Percentiles rank a stretch among this genome's conserved stretches.
Conservation (phyloP, 768 basidiomycete genomes). For the Strobilomyces echinocephalus region DNA sequence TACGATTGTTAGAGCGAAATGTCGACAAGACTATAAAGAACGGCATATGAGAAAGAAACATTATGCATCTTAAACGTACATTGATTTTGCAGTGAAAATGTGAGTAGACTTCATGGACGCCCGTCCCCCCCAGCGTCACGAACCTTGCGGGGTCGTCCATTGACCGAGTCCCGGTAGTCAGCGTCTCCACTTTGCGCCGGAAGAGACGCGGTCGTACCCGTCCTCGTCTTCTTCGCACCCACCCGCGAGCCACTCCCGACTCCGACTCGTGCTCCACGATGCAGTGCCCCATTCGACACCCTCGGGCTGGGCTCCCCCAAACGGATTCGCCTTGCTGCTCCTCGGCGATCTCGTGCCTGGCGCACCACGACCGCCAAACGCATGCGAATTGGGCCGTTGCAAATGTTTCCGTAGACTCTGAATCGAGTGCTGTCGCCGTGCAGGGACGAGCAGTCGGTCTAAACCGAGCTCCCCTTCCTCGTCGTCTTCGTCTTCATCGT, state of each 20-base stretch:
- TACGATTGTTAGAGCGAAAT: slow-evolving; percentile 11
- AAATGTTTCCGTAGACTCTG: slow-evolving; percentile 66
- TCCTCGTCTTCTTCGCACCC: slow-evolving; percentile 29
- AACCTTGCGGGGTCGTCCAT: slow-evolving; percentile 25
- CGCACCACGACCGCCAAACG: slow-evolving; percentile 11
- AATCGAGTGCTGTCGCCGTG: slow-evolving; percentile 72
- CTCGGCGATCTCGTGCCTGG: slow-evolving; percentile 12
- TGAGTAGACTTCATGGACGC: not conserved
- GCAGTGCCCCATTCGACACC: slow-evolving; percentile 16
- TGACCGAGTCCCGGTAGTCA: slow-evolving; percentile 32
- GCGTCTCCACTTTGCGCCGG: slow-evolving; percentile 26
- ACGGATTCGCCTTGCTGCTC: slow-evolving; percentile 17
- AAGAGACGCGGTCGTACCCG: slow-evolving; percentile 19
- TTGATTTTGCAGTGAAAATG: slow-evolving; percentile 9
- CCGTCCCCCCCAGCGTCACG: not conserved
- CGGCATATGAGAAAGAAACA: slow-evolving; percentile 5
- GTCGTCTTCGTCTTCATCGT: slow-evolving; percentile 44
- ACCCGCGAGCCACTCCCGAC: slow-evolving; percentile 26
- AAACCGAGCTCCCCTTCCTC: slow-evolving; percentile 60
- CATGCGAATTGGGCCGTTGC: slow-evolving; percentile 19
- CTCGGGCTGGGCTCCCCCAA: slow-evolving; percentile 3
- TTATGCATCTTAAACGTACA: slow-evolving; percentile 13
- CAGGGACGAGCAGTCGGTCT: slow-evolving; percentile 61
- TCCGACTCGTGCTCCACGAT: slow-evolving; percentile 19
- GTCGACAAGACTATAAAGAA: slow-evolving; percentile 1